These are phyloP conservation scores for Calophaca sinica DNA, from an alignment of 306 rosid species.

Conservation along the genomic window DNA sequence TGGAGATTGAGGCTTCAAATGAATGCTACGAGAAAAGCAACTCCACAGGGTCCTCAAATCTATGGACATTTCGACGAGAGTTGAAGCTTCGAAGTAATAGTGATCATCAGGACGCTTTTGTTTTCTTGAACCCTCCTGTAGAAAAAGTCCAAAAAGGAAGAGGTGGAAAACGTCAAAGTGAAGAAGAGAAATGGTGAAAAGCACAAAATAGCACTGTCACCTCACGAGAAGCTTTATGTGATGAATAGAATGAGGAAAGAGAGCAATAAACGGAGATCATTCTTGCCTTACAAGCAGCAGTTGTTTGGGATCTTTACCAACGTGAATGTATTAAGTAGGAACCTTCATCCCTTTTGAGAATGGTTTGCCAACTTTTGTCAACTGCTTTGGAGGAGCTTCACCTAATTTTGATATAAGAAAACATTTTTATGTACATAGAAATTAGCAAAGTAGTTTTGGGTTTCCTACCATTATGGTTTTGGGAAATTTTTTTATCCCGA, in stretches of 20 bases:
- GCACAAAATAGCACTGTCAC: slow-evolving; percentile 30
- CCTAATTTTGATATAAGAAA: too few species aligned
- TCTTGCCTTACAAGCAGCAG: neutral
- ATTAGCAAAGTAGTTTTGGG: too few species aligned
- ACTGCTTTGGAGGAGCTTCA: neutral
- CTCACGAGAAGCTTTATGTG: slow-evolving; percentile 63
- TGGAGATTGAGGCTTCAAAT: neutral
- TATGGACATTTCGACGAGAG: neutral
- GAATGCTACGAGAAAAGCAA: slow-evolving; percentile 45
- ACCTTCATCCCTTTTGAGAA: neutral
- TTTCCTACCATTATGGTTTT: too few species aligned
- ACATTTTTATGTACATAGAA: neutral
- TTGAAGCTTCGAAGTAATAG: neutral
- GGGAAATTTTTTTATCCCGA: too few species aligned
- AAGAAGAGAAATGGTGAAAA: neutral
- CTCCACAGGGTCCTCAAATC: slow-evolving; percentile 2
- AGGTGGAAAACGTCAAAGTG: neutral
- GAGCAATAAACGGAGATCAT: slow-evolving; percentile 55
- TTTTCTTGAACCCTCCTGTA: neutral
- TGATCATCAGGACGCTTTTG: neutral
- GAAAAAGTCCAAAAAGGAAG: slow-evolving; percentile 52
- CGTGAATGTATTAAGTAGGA: too few species aligned
- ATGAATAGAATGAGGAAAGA: slow-evolving; percentile 57
- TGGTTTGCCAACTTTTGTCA: too few species aligned
- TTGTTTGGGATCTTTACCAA: neutral